Evolutionary conservation across 495 filamentous ascomycete genomes (phyloP), one percentile per base, ranked within the genome.

Genomic region (Chaetomium tenue): DNA sequence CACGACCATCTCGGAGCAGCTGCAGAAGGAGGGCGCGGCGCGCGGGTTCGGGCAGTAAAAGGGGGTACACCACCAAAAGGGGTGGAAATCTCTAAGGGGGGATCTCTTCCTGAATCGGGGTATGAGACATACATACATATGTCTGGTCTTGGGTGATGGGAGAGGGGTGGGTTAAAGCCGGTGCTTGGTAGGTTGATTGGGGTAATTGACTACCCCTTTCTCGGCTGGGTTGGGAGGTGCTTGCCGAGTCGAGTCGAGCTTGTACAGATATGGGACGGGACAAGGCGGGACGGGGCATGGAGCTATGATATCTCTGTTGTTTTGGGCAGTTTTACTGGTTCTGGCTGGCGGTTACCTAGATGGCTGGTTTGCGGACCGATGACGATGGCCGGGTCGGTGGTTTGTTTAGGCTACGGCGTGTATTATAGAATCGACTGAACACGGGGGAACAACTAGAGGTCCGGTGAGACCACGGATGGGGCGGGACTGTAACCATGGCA

Each of bases 1-100:
- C 77, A 84, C 94, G 80, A 98, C 97, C 82, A 90, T 98, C 52
- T 83, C 81, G 50, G 83, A 85, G 62, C 73, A 81, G 64, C 71
- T 85, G 63, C 82, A 85, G 68, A 74, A 76, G 61, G 78, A 84
- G 68, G 71, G 70, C 64, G 52, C 79, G 73, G 63, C 78, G 75
- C 11, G 75, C 12, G 77, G 79, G 28, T 71, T 70, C 25, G 71
- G 63, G 28, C 28, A 30, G 28, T 30, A 30, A 6, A 30, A 30
- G 28, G n/a, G n/a, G n/a, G n/a, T n/a, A n/a, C n/a, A n/a, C n/a
- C n/a, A n/a, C n/a, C n/a, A n/a, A n/a, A n/a, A n/a, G n/a, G 30
- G 30, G 30, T 33, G 30, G 30, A 7, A 33, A 33, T 33, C 3
- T 3, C 3, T 33, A 7, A 7, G 30, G 30, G 7, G 3, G 30